Base-by-base conservation (phyloP, 768 basidiomycete species). In the Sistotremastrum suecicum region DNA sequence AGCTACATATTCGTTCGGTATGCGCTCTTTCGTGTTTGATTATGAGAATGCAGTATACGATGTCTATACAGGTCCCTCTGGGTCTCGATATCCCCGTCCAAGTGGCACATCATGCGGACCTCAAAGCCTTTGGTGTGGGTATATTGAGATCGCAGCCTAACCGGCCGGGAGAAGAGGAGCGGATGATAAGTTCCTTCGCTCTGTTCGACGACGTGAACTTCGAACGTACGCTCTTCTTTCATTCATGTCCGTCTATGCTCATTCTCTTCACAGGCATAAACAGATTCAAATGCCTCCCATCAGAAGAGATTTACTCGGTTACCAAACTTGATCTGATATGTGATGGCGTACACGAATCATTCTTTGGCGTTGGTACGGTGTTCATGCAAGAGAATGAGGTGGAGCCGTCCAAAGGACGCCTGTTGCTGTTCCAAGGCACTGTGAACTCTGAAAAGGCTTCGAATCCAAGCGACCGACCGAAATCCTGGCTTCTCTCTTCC, bases 1-100 rank as follows among this genome's bases (percentile, higher is more conserved):
- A 84, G 59, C 69, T 90, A 59, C 83, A 92, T 53, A 77, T 92
- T 40, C 77, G 79, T 46, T 74, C 85, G 34, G 87, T 87, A 58
- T 51, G 73, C 50, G 33, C 37, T 31, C 5, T 3, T 30, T 20
- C 39, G 7, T 36, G 40, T 12, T 32, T 41, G 46, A 20, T 41
- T 28, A 43, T 42, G 39, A 48, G 34, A 20, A 29, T 32, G 43
- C 43, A 44, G 35, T 50, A 20, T 37, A 33, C 10, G 11, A 10
- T 12, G 12, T 40, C 12, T 11, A n/a, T 39, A 37, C 53, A 89
- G 87, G 65, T 87, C 31, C 68, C 76, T 29, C 63, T 91, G 7
- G 88, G 86, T 3, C 64, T 74, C 30, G 76, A 86, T 46, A 76
- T 75, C 54, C 90, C 90, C 2, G 70, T 72, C 4, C 66, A 73